Base-by-base conservation (phyloP, 140 eudicot genomes). In the Stevia rebaudiana region DNA sequence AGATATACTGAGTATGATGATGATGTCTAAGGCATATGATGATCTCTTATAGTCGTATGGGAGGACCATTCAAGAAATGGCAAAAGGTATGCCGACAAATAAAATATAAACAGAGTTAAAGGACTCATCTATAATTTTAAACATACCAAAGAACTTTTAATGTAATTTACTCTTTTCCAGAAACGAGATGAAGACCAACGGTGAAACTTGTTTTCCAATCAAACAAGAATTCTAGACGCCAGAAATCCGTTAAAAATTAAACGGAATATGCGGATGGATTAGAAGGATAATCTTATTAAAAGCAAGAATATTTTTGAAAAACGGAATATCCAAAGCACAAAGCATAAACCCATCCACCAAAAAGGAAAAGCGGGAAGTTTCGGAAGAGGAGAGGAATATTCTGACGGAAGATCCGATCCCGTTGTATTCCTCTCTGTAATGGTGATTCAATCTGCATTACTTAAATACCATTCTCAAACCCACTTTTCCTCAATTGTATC, bases 391-490 rank as follows among this genome's bases (percentile, higher is more conserved):
- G 28, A 11, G 24, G 85, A 76, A 80, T 80, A 80, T 76, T 63
- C 86, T 19, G 35, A 36, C 21, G 33, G 63, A 39, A 54, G 63
- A 68, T 56, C 69, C 74, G 42, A 30, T 67, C 47, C 22, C 59
- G n/a, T 23, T 22, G 42, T 36, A 50, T 50, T 63, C 61, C 42
- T 63, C 60, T n/a, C 56, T 36, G 62, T 49, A 18, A 69, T 42
- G 54, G 13, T 42, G 33, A 60, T 74, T 35, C 66, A 6, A 60
- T 1, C 12, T 3, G 18, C 65, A 68, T 47, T 56, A 74, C 50
- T 59, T 79, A 79, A 81, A 81, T 76, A 74, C 76, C 82, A 54
- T 59, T 61, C 51, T 56, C 52, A 43, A 70, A 21, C 36, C 69
- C 51, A 19, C 21, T 37, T 22, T 9, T 35, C 36, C 10, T 9